Percentiles rank a stretch among this genome's conserved stretches.
Evolutionary conservation across 2,329 filamentous ascomycete species (phyloP).

Genomic region (Dactylonectria estremocensis): DNA sequence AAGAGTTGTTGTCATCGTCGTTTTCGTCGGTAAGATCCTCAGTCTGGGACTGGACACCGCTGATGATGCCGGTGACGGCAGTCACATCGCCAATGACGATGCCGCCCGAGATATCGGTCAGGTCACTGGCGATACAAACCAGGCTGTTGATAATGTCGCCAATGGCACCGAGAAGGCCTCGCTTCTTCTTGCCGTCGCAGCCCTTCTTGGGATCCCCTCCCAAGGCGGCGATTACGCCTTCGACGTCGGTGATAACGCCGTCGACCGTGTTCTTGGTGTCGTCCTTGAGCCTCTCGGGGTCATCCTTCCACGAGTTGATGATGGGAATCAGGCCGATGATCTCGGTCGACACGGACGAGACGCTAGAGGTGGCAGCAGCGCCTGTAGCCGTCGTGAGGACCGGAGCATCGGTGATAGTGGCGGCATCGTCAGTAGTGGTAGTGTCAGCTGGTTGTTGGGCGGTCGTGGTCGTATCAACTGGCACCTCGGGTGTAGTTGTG

Average conservation of each 20-base stretch:
- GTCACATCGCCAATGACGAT: slow-evolving; percentile 32
- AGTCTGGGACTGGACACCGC: slow-evolving; percentile 22
- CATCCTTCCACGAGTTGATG: slow-evolving; percentile 34
- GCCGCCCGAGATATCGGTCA: slow-evolving; percentile 21
- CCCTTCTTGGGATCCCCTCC: slow-evolving; percentile 31
- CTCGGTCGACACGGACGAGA: slow-evolving; percentile 32
- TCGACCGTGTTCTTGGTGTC: slow-evolving; percentile 36
- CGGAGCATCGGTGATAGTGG: neutral
- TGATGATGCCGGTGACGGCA: slow-evolving; percentile 22
- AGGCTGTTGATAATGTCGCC: slow-evolving; percentile 36
- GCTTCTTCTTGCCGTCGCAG: slow-evolving; percentile 30
- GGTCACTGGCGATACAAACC: slow-evolving; percentile 32
- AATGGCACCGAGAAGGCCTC: slow-evolving; percentile 33
- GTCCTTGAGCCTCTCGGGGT: slow-evolving; percentile 28
- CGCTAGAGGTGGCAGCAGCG: slow-evolving; percentile 28
- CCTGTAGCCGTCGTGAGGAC: slow-evolving; percentile 30
- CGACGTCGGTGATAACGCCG: no score
- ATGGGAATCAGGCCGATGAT: slow-evolving; percentile 30
- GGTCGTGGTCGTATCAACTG: no score
- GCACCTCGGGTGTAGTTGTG: no score
- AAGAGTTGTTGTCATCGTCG: slow-evolving; percentile 25
- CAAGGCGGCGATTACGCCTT: slow-evolving; percentile 24
- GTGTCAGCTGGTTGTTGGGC: no score
- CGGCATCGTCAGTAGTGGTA: no score
- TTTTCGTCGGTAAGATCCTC: slow-evolving; percentile 34